These are phyloP conservation scores for Austroboletus olivaceoglutinosus DNA, from an alignment of 1,284 basidiomycete genomes.

Conservation along the genomic window DNA sequence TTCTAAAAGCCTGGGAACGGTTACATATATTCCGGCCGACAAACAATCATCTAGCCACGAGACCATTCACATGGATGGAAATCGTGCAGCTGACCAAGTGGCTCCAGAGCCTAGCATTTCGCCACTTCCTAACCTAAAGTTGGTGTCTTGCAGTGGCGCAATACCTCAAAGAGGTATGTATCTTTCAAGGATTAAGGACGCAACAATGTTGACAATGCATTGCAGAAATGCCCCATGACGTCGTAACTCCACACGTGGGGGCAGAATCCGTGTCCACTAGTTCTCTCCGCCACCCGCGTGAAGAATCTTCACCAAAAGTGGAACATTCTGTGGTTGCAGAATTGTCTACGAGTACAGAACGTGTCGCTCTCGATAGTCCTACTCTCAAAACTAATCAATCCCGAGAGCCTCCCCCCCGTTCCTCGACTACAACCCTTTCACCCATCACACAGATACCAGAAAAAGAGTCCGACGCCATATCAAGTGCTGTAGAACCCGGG, in stretches of 20 bases:
- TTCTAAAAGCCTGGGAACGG: slow-evolving; percentile 21
- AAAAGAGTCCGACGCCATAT: slow-evolving; percentile 14
- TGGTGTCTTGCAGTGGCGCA: slow-evolving; percentile 5
- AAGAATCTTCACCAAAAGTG: slow-evolving; percentile 7
- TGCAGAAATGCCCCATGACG: slow-evolving; percentile 16
- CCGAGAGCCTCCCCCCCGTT: slow-evolving; percentile 8
- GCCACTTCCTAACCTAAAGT: slow-evolving; percentile 5
- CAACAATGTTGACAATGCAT: slow-evolving; percentile 12
- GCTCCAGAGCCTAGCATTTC: slow-evolving; percentile 8
- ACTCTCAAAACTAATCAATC: slow-evolving; percentile 6
- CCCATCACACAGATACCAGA: slow-evolving; percentile 12
- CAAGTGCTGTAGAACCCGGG: slow-evolving; percentile 10
- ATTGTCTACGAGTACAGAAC: slow-evolving; percentile 8
- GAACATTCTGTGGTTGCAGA: slow-evolving; percentile 2
- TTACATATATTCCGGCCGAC: slow-evolving; percentile 11
- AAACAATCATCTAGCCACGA: slow-evolving; percentile 20
- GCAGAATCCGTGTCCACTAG: slow-evolving; percentile 2
- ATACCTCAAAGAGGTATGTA: slow-evolving; percentile 17
- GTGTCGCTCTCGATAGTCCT: slow-evolving; percentile 8
- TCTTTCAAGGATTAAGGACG: neutral
- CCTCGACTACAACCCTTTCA: slow-evolving; percentile 11
- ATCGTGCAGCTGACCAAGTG: slow-evolving; percentile 4
- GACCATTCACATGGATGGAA: slow-evolving; percentile 20
- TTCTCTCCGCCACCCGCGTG: slow-evolving; percentile 5
- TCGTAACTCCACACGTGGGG: slow-evolving; percentile 13